Evolutionary conservation across 495 filamentous ascomycete species (phyloP).

Genomic region (Penicillium verhagenii): DNA sequence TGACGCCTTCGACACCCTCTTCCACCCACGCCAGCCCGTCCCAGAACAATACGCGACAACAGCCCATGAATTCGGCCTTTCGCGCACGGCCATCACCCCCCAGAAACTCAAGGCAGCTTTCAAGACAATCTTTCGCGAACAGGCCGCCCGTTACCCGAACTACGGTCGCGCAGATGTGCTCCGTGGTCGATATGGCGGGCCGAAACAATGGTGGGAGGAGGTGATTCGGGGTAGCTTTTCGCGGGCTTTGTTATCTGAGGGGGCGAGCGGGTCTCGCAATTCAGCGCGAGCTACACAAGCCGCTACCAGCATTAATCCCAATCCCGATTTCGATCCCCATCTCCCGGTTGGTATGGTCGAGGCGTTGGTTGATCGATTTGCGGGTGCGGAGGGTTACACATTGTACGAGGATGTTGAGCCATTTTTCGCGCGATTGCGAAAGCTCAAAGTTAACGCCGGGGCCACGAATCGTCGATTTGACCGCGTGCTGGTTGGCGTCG

Average conservation of each 20-base stretch:
- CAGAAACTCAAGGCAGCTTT: constrained; percentile 34
- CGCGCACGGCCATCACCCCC: constrained; percentile 28
- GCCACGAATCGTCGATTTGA: constrained; percentile 17
- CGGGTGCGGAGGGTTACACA: constrained; percentile 58
- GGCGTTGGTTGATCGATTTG: constrained; percentile 59
- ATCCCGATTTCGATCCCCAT: background rate
- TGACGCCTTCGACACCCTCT: constrained; percentile 78
- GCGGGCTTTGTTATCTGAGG: constrained; percentile 9
- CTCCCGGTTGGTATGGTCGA: constrained; percentile 50
- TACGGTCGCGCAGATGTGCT: constrained; percentile 56
- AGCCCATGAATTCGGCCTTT: constrained; percentile 58
- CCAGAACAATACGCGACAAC: constrained; percentile 60
- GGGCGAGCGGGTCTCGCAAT: background rate
- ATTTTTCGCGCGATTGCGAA: constrained; percentile 50
- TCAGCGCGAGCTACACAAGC: background rate
- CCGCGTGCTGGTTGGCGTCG: constrained; percentile 57
- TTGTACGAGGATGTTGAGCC: constrained; percentile 53
- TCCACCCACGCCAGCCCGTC: constrained; percentile 59
- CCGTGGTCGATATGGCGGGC: constrained; percentile 46
- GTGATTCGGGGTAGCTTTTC: constrained; percentile 44
- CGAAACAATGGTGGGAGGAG: constrained; percentile 70
- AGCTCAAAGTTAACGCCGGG: background rate
- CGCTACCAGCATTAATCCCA: background rate
- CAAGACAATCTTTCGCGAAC: constrained; percentile 50
- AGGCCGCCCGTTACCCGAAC: constrained; percentile 56